Percentiles rank a stretch among this genome's conserved stretches.
Conservation (phyloP, 306 rosid genomes). For the Castanea mollissima region DNA sequence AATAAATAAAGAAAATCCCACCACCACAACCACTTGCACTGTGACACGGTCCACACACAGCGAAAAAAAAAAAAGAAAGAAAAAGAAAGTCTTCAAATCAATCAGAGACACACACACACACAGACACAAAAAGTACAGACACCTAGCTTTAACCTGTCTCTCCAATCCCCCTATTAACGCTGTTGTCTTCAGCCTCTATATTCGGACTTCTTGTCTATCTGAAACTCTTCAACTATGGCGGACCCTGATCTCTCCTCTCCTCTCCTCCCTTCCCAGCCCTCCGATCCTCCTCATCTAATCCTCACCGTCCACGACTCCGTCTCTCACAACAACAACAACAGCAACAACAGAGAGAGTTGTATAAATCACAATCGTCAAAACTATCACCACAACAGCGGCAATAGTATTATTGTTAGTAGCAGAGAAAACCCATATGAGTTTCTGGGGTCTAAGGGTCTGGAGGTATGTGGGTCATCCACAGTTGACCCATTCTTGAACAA, state of each 20-base stretch:
- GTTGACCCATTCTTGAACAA: slow-evolving; percentile 73
- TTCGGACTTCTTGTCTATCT: background rate
- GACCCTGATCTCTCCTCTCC: slow-evolving; percentile 52
- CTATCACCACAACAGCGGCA: no score
- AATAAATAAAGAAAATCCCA: background rate
- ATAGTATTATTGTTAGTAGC: background rate
- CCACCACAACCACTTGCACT: background rate
- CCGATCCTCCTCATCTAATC: slow-evolving; percentile 48
- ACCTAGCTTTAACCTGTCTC: no score
- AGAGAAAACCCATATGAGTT: slow-evolving; percentile 36
- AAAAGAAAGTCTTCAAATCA: no score
- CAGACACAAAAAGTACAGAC: no score
- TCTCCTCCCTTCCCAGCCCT: slow-evolving; percentile 42
- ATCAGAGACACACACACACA: no score
- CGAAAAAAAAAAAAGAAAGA: no score
- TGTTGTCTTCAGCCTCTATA: no score
- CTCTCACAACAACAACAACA: background rate
- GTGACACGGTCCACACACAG: no score
- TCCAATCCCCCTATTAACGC: no score
- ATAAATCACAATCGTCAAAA: no score
- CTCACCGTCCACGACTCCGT: slow-evolving; percentile 29
- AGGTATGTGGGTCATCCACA: slow-evolving; percentile 47
- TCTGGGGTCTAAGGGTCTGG: slow-evolving; percentile 52
- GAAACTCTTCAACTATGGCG: slow-evolving; percentile 43
- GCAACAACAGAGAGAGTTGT: background rate